phyloP scores from a whole-genome alignment of 2,329 filamentous ascomycete species.

The Curvularia eragrostidis region DNA sequence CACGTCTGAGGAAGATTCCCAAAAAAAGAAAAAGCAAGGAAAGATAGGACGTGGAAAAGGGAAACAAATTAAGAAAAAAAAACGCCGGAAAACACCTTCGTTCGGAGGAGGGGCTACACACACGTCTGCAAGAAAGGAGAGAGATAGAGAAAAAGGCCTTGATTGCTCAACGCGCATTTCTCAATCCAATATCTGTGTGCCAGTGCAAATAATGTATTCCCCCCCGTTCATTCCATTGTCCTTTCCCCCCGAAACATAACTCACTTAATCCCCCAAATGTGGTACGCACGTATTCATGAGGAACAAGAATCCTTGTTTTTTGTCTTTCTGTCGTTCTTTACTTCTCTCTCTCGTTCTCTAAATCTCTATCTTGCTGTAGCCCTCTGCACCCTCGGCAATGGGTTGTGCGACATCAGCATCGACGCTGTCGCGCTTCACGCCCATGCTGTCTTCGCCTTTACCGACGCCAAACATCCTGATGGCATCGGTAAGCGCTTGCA shows the following conservation, averaged over 20 bases:
- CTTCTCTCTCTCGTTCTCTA: slow-evolving; percentile 18
- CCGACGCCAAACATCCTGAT: slow-evolving; percentile 45
- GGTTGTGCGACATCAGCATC: slow-evolving; percentile 39
- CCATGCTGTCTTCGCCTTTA: slow-evolving; percentile 47
- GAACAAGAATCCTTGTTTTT: neutral
- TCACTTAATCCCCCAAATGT: no score
- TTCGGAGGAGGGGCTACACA: neutral
- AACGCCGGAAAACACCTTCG: slow-evolving; percentile 1
- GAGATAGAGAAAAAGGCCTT: no score
- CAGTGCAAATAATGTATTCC: no score
- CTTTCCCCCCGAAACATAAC: no score
- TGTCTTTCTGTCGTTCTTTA: neutral
- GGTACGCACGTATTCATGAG: neutral
- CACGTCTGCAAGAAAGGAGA: neutral
- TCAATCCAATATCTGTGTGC: no score
- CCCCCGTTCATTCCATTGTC: no score
- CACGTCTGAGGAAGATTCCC: neutral
- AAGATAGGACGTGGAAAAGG: no score
- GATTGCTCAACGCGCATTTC: no score
- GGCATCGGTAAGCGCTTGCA: slow-evolving; percentile 44
- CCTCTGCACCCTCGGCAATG: slow-evolving; percentile 41
- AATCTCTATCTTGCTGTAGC: slow-evolving; percentile 46
- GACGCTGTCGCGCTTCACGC: slow-evolving; percentile 38
- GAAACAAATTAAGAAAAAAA: neutral
- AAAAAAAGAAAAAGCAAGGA: neutral